Conservation (phyloP, 768 basidiomycete species). For the Leccinum sublutescens region DNA sequence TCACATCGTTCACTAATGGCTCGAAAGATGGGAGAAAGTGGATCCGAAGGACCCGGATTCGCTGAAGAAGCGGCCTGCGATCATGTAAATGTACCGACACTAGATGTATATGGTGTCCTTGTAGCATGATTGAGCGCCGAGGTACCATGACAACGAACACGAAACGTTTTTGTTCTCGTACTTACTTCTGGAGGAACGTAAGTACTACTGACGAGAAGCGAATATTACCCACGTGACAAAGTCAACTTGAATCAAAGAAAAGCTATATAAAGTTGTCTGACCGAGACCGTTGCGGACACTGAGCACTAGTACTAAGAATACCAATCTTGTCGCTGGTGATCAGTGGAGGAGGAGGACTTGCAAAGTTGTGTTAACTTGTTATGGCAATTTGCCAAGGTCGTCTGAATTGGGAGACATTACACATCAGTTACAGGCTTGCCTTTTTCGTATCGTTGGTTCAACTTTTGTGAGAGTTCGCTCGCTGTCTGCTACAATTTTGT, state of each 20-base stretch:
- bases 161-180: slow-evolving; percentile 11
- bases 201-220: neutral
- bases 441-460: slow-evolving; percentile 40
- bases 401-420: slow-evolving; percentile 48
- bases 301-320: slow-evolving; percentile 7
- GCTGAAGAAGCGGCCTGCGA: slow-evolving; percentile 19
- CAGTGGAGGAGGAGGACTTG: slow-evolving; percentile 6
- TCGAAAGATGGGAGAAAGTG: slow-evolving; percentile 28
- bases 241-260: slow-evolving; percentile 56
- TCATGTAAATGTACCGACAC: slow-evolving; percentile 6
- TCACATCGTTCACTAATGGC: slow-evolving; percentile 1
- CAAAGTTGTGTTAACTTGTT: slow-evolving; percentile 25
- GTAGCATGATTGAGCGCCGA: neutral
- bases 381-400: slow-evolving; percentile 24
- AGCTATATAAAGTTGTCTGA: slow-evolving; percentile 32
- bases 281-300: slow-evolving; percentile 12
- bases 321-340: slow-evolving; percentile 10
- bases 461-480: slow-evolving; percentile 29
- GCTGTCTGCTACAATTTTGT: neutral
- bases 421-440: slow-evolving; percentile 38
- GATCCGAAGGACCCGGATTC: slow-evolving; percentile 20
- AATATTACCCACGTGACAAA: slow-evolving; percentile 33
- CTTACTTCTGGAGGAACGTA: neutral
- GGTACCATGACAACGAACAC: slow-evolving; percentile 12
- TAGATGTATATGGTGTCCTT: neutral